Base-by-base conservation (phyloP, 768 basidiomycete genomes). In the Psilocybe cyanescens region DNA sequence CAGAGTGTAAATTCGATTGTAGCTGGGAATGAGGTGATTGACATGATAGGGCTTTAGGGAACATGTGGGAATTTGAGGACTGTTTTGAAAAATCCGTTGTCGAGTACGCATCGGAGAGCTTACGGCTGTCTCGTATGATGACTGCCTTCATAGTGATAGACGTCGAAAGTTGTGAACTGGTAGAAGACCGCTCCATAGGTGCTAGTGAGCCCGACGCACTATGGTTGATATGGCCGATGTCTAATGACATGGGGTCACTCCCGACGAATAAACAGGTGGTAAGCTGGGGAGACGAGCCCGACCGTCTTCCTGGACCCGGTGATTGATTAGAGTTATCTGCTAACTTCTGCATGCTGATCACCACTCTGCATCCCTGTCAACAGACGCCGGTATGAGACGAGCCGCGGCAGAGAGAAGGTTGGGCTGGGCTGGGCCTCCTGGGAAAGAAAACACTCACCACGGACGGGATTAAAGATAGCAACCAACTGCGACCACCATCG, bases 351-450 rank as follows among this genome's bases (percentile, higher is more conserved):
- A 68, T 66, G 55, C 62, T 66, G 62, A 66, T 65, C 8, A 68
- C 65, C 39, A 68, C 62, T 61, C 68, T 60, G 51, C 68, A 68
- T 19, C 63, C 68, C 65, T 68, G 50, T 35, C 17, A 46, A 48
- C 35, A 33, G 49, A 16, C 14, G 49, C 30, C n/a, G 41, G 55
- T 24, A 24, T 24, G 35, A 55, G 46, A 49, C 28, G 44, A 28
- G 41, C 12, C 37, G 49, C 19, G 14, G 47, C 11, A 28, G 24
- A 17, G 3, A n/a, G 46, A 35, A 14, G 29, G 11, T 31, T 33
- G 11, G 33, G 29, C 8, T 49, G 19, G 30, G 8, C 45, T n/a
- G 19, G 7, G 44, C 37, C 6, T 44, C 50, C 8, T 17, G 14
- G 19, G 24, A 14, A 47, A 39, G 7, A 60, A 41, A 37, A 14